These are phyloP conservation scores for Sphagnum tenellum DNA, from an alignment of 225 moss, liverwort and hornwort genomes.

Conservation along the genomic window DNA sequence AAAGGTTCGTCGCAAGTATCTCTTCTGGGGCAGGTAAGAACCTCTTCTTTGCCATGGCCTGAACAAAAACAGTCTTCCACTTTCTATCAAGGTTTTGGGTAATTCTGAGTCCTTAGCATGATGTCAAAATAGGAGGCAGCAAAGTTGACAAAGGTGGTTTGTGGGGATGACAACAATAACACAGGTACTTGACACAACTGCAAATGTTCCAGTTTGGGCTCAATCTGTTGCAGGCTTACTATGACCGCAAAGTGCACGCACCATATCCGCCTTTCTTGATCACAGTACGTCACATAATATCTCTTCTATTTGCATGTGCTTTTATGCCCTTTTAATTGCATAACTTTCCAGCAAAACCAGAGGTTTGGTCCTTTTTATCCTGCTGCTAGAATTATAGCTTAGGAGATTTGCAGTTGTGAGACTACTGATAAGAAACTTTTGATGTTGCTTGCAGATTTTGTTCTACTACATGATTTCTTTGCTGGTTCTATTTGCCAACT, in stretches of 20 bases:
- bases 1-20: conserved; percentile 73
- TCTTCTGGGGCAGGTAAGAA: conserved; percentile 94
- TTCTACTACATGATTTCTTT: conserved; percentile 96
- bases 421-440: neutral
- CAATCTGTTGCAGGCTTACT: conserved; percentile 81
- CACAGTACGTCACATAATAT: conserved; percentile 17
- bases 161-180: neutral
- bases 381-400: too few relatives aligned
- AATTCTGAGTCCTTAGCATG: too few relatives aligned
- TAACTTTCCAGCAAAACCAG: too few relatives aligned
- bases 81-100: too few relatives aligned
- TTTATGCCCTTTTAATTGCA: too few relatives aligned
- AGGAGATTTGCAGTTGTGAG: too few relatives aligned
- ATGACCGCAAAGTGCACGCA: conserved; percentile 35
- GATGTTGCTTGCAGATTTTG: conserved; percentile 39
- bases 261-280: conserved; percentile 65
- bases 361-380: too few relatives aligned
- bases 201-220: conserved; percentile 96
- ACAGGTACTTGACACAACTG: conserved; percentile 89
- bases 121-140: too few relatives aligned
- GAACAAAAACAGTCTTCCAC: too few relatives aligned
- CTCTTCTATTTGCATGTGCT: too few relatives aligned
- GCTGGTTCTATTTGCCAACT: conserved; percentile 75
- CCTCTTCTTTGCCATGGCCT: too few relatives aligned
- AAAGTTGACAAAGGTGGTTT: too few relatives aligned